These are phyloP conservation scores for Penicillium antarcticum DNA, from an alignment of 495 filamentous ascomycete species.

Conservation along the genomic window DNA sequence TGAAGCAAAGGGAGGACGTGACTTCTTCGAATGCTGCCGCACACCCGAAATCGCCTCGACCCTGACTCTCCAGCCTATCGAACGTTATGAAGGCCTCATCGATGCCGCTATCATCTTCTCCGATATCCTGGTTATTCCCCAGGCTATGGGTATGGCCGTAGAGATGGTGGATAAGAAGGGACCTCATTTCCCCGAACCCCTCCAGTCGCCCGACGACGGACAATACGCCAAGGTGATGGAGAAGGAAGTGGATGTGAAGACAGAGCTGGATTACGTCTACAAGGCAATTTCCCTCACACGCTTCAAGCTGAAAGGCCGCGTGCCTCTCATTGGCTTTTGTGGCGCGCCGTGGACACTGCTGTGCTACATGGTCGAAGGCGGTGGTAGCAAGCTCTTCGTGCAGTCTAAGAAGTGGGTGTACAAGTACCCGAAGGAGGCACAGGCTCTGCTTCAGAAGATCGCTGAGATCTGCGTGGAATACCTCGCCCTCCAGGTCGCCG, in stretches of 20 bases:
- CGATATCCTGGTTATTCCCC: constrained; percentile 95
- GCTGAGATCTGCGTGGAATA: constrained; percentile 91
- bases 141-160: constrained; percentile 95
- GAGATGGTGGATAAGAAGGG: constrained; percentile 97
- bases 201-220: constrained; percentile 70
- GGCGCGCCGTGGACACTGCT: constrained; percentile 95
- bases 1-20: constrained; percentile 78
- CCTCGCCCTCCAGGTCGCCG: constrained; percentile 84
- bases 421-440: constrained; percentile 76
- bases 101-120: constrained; percentile 99
- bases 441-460: constrained; percentile 83
- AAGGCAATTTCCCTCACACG: constrained; percentile 89
- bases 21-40: constrained; percentile 98
- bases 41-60: constrained; percentile 87
- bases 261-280: constrained; percentile 89
- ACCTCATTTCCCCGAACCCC: constrained; percentile 85
- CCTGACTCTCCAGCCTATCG: constrained; percentile 89
- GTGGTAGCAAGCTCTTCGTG: constrained; percentile 88
- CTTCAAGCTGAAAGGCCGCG: constrained; percentile 79
- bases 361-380: constrained; percentile 98
- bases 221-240: constrained; percentile 77
- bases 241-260: constrained; percentile 75
- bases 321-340: constrained; percentile 95
- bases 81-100: constrained; percentile 83
- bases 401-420: constrained; percentile 95